Evolutionary conservation across 352 stramenopile genomes (phyloP).

Genomic region (Phytophthora multivora): DNA sequence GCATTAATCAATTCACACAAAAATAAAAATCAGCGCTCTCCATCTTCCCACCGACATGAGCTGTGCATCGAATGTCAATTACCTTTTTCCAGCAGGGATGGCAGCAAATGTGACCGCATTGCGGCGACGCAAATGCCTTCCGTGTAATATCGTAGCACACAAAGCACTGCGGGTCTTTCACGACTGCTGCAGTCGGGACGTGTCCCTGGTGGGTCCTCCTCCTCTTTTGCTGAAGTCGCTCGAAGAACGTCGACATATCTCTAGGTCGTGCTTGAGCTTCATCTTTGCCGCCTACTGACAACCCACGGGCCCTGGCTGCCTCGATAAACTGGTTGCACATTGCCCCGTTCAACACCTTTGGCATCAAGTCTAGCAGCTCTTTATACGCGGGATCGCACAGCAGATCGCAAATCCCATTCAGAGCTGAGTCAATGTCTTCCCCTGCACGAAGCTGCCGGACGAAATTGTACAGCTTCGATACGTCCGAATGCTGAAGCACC

Average conservation of each 20-base stretch:
- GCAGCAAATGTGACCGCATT: conserved; percentile 87
- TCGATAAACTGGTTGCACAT: conserved; percentile 57
- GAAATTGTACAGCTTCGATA: conserved; percentile 60
- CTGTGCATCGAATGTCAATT: conserved; percentile 10
- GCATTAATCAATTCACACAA: conserved; percentile 23
- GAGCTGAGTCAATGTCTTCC: conserved; percentile 43
- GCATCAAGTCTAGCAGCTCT: conserved; percentile 68
- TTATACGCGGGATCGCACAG: conserved; percentile 43
- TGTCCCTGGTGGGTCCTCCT: conserved; percentile 47
- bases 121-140: conserved; percentile 72
- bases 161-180: conserved; percentile 82
- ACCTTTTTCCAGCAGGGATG: conserved; percentile 87
- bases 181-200: conserved; percentile 46
- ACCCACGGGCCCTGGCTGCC: conserved; percentile 37
- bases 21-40: conserved; percentile 28
- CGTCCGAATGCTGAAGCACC: conserved; percentile 50
- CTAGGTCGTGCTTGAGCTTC: conserved; percentile 10
- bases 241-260: conserved; percentile 60
- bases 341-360: conserved; percentile 55
- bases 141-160: conserved; percentile 85
- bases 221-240: conserved; percentile 69
- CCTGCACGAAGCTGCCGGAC: conserved; percentile 59
- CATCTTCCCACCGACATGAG: conserved; percentile 14
- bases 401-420: conserved; percentile 60
- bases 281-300: conserved; percentile 21